Conservation (phyloP, 2,329 filamentous ascomycete species). For the Epichloe baconii region DNA sequence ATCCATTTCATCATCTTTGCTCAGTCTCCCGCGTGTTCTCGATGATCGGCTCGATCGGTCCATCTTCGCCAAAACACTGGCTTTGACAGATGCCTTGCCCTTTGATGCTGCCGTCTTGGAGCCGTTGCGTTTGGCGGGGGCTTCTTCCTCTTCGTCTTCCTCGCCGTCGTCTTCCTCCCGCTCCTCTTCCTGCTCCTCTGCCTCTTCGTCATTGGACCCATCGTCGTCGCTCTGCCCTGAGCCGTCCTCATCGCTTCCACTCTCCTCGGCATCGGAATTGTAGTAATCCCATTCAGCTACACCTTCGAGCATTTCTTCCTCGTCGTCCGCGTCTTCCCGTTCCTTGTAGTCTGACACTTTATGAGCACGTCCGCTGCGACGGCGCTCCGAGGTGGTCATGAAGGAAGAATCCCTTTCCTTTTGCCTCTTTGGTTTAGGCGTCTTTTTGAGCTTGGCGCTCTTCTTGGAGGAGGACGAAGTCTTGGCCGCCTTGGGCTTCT, state of each 20-base stretch:
- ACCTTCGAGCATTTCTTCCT: slow-evolving; percentile 48
- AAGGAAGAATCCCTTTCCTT: slow-evolving; percentile 11
- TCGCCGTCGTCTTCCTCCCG: not conserved
- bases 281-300: slow-evolving; percentile 46
- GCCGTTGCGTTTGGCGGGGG: slow-evolving; percentile 14
- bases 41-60: slow-evolving; percentile 13
- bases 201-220: slow-evolving; percentile 8
- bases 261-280: slow-evolving; percentile 19
- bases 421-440: slow-evolving; percentile 20
- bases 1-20: slow-evolving; percentile 22
- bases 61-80: slow-evolving; percentile 10
- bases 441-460: slow-evolving; percentile 11
- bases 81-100: slow-evolving; percentile 13
- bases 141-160: slow-evolving; percentile 7
- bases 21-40: slow-evolving; percentile 13
- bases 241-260: slow-evolving; percentile 10
- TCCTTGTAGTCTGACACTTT: slow-evolving; percentile 39
- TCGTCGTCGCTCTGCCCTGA: slow-evolving; percentile 6
- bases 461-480: slow-evolving; percentile 18
- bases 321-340: slow-evolving; percentile 43
- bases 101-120: slow-evolving; percentile 12
- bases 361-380: slow-evolving; percentile 41
- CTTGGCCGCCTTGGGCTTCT: slow-evolving; percentile 24
- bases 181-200: slow-evolving; percentile 4
- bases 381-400: slow-evolving; percentile 32